A percentile compares a stretch with the other conserved stretches of the same genome.
These are phyloP conservation scores for Torulaspora indica DNA, from an alignment of 805 yeast species.

Conservation along the genomic window DNA sequence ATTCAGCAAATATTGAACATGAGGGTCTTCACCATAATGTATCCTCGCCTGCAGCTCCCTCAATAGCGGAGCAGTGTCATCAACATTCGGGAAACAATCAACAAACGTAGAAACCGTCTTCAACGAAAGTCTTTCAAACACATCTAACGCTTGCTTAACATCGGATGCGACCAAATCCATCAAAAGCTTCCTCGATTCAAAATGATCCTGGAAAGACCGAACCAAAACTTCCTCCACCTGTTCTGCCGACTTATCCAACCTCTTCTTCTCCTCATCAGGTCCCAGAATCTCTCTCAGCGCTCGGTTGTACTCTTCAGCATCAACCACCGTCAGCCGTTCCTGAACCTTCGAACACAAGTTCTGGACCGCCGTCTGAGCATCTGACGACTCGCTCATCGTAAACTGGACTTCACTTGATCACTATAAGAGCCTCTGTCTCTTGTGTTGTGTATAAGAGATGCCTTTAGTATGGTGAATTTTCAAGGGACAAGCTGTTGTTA, in stretches of 20 bases:
- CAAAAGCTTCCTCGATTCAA: conserved; percentile 21
- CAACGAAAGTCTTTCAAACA: conserved; percentile 22
- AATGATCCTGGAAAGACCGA: conserved; percentile 31
- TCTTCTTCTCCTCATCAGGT: background rate
- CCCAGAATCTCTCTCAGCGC: conserved; percentile 21
- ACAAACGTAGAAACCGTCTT: conserved; percentile 22
- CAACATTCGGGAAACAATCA: conserved; percentile 20
- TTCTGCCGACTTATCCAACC: conserved; percentile 6
- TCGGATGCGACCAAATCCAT: conserved; percentile 14
- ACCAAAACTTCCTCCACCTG: conserved; percentile 22
- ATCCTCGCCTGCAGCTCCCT: conserved; percentile 20
- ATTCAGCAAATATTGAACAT: conserved; percentile 20
- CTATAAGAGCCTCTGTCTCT: background rate
- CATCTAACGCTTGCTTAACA: conserved; percentile 17
- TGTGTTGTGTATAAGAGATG: background rate
- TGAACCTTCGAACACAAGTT: conserved; percentile 19
- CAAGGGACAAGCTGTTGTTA: background rate
- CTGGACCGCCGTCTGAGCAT: conserved; percentile 7
- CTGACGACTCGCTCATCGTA: conserved; percentile 1
- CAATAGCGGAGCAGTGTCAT: conserved; percentile 19
- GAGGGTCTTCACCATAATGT: conserved; percentile 20
- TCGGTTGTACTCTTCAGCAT: conserved; percentile 16
- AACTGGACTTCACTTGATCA: background rate
- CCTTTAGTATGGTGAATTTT: background rate
- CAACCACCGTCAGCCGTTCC: conserved; percentile 13